Evolutionary conservation across 2,329 filamentous ascomycete species (phyloP).

Genomic region (Arthrobotrys megalospora): DNA sequence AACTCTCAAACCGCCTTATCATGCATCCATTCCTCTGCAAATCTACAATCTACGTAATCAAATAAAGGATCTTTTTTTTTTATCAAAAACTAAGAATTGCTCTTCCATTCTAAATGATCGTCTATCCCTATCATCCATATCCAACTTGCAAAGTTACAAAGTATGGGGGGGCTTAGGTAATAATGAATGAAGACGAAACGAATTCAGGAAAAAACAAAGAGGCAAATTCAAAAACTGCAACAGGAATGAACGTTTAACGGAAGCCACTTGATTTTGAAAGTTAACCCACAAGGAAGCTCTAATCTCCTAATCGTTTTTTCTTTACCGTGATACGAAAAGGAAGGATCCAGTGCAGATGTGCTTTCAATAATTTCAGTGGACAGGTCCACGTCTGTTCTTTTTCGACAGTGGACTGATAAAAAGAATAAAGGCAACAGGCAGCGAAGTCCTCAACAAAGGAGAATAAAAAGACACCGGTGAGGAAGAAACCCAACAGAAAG

Average conservation of each 20-base stretch:
- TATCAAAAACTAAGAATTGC: constrained; percentile 20
- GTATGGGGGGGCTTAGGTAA: constrained; percentile 5
- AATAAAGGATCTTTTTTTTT: neutral
- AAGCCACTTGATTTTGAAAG: neutral
- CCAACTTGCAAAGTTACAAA: constrained; percentile 28
- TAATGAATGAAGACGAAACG: constrained; percentile 36
- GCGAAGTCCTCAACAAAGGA: constrained; percentile 7
- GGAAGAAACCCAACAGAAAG: constrained; percentile 15
- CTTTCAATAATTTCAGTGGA: constrained; percentile 6
- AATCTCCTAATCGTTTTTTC: constrained; percentile 1
- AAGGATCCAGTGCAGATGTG: neutral
- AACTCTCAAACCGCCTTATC: no score
- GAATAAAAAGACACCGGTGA: constrained; percentile 18
- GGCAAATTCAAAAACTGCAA: constrained; percentile 14
- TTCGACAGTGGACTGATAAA: constrained; percentile 20
- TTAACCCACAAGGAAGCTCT: neutral
- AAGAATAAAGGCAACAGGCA: constrained; percentile 12
- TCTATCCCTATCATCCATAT: constrained; percentile 49
- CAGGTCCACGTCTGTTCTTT: constrained; percentile 24
- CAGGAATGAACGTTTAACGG: constrained; percentile 17
- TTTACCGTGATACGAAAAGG: neutral
- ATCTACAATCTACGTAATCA: no score
- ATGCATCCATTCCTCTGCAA: no score
- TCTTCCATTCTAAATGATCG: constrained; percentile 57
- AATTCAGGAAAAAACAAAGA: neutral